Conservation (phyloP, 2,329 filamentous ascomycete species). For the Claviceps sp. region DNA sequence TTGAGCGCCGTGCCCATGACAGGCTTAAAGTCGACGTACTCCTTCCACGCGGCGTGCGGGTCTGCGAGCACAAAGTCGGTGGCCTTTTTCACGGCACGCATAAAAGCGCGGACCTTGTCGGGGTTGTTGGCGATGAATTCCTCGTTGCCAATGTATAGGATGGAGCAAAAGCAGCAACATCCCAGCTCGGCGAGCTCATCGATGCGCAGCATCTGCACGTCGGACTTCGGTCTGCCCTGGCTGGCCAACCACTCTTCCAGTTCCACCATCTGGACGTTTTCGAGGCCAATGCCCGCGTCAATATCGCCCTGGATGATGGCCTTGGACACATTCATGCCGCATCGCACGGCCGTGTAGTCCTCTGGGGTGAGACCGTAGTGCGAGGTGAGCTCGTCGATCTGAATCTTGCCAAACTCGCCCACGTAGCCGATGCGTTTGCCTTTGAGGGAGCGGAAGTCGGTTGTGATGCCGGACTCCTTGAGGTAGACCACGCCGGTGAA, state of each 20-base stretch:
- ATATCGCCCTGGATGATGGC: conserved; percentile 61
- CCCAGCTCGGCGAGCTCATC: conserved; percentile 68
- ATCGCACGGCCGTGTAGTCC: conserved; percentile 66
- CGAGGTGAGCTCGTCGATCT: conserved; percentile 68
- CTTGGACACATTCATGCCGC: conserved; percentile 70
- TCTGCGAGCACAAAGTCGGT: conserved; percentile 57
- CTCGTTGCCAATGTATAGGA: conserved; percentile 71
- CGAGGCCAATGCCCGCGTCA: conserved; percentile 62
- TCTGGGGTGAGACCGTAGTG: conserved; percentile 61
- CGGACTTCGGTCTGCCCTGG: conserved; percentile 48
- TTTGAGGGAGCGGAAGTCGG: conserved; percentile 61
- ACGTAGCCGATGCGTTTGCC: conserved; percentile 70
- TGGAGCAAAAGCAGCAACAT: conserved; percentile 75
- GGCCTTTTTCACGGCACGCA: conserved; percentile 60
- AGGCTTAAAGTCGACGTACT: conserved; percentile 61
- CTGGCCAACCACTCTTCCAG: conserved; percentile 59
- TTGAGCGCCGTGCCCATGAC: conserved; percentile 55
- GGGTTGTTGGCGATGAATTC: conserved; percentile 52
- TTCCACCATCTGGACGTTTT: conserved; percentile 77
- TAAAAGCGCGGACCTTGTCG: conserved; percentile 52
- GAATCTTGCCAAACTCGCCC: conserved; percentile 71
- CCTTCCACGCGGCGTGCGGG: conserved; percentile 49
- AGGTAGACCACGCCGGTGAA: conserved; percentile 71
- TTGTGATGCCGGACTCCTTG: conserved; percentile 59
- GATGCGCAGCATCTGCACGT: conserved; percentile 71